phyloP scores from a whole-genome alignment of 345 rosid genomes.

The Acer yangbiense region DNA sequence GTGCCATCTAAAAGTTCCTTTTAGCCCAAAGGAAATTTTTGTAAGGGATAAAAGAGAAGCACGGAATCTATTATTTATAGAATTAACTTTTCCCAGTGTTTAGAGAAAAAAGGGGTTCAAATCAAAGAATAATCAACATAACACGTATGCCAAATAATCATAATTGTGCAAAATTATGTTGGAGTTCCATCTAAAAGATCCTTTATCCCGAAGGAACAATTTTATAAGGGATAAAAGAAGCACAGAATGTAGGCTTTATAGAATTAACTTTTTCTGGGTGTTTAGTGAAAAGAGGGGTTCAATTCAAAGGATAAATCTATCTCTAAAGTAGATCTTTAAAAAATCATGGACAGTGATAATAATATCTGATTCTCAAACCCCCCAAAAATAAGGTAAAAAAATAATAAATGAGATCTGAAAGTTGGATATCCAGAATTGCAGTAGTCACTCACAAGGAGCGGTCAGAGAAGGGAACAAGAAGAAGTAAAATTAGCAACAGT shows the following conservation, averaged over 20 bases:
- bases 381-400: background rate
- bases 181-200: background rate
- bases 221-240: background rate
- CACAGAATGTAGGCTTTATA: background rate
- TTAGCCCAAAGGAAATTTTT: background rate
- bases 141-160: background rate
- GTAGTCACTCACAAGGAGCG: background rate
- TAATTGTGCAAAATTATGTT: background rate
- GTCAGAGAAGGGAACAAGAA: too few relatives aligned
- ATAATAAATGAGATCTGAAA: background rate
- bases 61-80: background rate
- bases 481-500: background rate
- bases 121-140: background rate
- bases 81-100: background rate
- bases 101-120: background rate
- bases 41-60: background rate
- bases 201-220: background rate
- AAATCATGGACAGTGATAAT: too few relatives aligned
- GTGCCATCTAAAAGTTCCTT: background rate
- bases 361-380: background rate
- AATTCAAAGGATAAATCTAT: background rate
- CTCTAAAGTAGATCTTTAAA: background rate
- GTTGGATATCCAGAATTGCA: background rate
- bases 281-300: background rate
- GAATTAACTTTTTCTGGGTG: background rate